A percentile compares a stretch with the other conserved stretches of the same genome.
Evolutionary conservation across 768 basidiomycete genomes (phyloP).

Genomic region (Podaxis rugospora): DNA sequence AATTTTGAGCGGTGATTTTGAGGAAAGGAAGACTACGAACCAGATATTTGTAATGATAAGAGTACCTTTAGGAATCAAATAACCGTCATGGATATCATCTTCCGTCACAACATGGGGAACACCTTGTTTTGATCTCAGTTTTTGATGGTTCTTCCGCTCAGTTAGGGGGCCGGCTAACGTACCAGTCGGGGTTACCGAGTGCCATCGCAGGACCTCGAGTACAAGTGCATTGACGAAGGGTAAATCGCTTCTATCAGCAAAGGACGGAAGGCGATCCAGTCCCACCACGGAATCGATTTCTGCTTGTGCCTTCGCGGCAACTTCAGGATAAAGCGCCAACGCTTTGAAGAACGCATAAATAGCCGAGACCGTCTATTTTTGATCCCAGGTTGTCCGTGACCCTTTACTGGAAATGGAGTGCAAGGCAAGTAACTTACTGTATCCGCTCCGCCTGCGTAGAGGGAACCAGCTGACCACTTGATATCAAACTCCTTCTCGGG

Average conservation of each 20-base stretch:
- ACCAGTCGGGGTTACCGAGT: constrained; percentile 30
- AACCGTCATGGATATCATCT: constrained; percentile 39
- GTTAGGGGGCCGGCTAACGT: not conserved
- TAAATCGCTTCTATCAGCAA: constrained; percentile 32
- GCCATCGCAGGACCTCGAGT: constrained; percentile 34
- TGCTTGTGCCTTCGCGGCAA: constrained; percentile 32
- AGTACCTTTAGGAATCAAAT: constrained; percentile 38
- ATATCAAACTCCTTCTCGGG: constrained; percentile 31
- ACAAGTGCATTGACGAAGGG: constrained; percentile 38
- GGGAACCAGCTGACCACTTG: constrained; percentile 41
- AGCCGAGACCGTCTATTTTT: constrained; percentile 32
- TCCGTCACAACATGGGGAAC: constrained; percentile 38
- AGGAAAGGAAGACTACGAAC: constrained; percentile 12
- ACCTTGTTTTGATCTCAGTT: constrained; percentile 14
- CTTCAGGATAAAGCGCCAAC: constrained; percentile 34
- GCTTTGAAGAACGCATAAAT: constrained; percentile 36
- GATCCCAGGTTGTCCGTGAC: not conserved
- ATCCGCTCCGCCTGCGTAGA: constrained; percentile 46
- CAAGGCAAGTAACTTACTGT: constrained; percentile 21
- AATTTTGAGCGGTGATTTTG: not conserved
- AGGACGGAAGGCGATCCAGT: constrained; percentile 32
- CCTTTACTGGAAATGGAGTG: too few species aligned
- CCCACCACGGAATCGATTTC: constrained; percentile 41
- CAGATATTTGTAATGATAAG: constrained; percentile 31
- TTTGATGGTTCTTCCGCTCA: constrained; percentile 8